Evolutionary conservation across 176 grass and related monocot genomes (phyloP).

Genomic region (Triticum timopheevii): DNA sequence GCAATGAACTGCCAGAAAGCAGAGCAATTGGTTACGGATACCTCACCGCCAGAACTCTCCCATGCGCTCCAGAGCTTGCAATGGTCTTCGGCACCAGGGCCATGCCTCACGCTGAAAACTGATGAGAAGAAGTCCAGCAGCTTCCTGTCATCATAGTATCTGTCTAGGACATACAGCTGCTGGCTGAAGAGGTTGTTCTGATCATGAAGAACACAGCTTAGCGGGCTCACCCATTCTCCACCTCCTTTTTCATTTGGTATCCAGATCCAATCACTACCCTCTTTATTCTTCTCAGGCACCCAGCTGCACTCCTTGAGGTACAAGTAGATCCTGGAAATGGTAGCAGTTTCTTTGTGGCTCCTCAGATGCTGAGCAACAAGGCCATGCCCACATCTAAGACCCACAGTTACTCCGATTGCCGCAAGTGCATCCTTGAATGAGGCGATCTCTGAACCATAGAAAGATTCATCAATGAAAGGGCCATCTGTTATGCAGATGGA

Average conservation of each 20-base stretch:
- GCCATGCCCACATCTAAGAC: constrained; percentile 12
- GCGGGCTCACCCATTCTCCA: constrained; percentile 56
- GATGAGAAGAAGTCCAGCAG: constrained; percentile 47
- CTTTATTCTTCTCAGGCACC: constrained; percentile 25
- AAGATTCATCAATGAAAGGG: constrained; percentile 71
- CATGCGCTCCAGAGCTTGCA: constrained; percentile 55
- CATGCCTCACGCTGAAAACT: constrained; percentile 34
- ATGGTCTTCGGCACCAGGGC: constrained; percentile 43
- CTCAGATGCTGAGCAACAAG: constrained; percentile 50
- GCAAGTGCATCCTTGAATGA: constrained; percentile 39
- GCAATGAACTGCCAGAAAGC: constrained; percentile 60
- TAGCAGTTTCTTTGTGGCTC: constrained; percentile 32
- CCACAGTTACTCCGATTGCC: constrained; percentile 47
- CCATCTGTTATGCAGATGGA: constrained; percentile 43
- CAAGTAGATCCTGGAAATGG: constrained; percentile 57
- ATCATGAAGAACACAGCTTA: constrained; percentile 49
- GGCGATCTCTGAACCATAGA: constrained; percentile 47
- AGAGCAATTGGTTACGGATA: constrained; percentile 39
- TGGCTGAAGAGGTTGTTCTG: constrained; percentile 39
- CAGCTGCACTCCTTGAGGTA: constrained; percentile 48
- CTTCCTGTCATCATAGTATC: constrained; percentile 46
- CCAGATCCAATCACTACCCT: constrained; percentile 46
- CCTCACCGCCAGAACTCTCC: constrained; percentile 32
- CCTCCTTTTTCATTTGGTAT: constrained; percentile 19
- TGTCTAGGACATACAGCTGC: constrained; percentile 50